Base-by-base conservation (phyloP, 2,329 filamentous ascomycete species). In the Elsinoe perseae region DNA sequence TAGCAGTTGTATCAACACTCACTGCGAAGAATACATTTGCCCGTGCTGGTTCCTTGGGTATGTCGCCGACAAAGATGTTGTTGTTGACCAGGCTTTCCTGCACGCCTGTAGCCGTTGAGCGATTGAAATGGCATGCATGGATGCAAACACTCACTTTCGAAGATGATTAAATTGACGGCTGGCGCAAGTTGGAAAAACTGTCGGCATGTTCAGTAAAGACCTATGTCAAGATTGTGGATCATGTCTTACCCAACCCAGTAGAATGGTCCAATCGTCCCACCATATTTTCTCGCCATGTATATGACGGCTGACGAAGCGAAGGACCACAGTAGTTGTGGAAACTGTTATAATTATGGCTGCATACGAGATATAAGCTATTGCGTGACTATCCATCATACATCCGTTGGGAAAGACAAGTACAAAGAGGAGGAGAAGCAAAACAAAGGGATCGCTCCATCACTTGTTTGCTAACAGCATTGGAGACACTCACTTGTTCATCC, bases 131-230 rank as follows among this genome's bases (percentile, higher is more conserved):
- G 25, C 40, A 43, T 30, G 10, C 10, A 1, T 10, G n/a, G 2
- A 3, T 4, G 43, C 4, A 30, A 30, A 6, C 48, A 48, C 30
- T n/a, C n/a, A 52, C 48, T 36, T 18, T 52, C 48, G 30, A 52
- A 52, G 28, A 52, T 36, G 16, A 52, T 23, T 4, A 52, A 28
- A 52, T 52, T 52, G 10, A 52, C 48, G 18, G 48, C 48, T 23
- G 48, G 48, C 9, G 28, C 48, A 52, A 52, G 48, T 34, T 52
- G 48, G 48, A 52, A 52, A 20, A 52, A 52, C 48, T 52, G 21
- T 6, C 7, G 12, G 6, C 7, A 21, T 16, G n/a, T 28, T 52
- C 2, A 52, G 23, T 32, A 30, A 3, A 21, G 9, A 3, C 5
- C 2, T 1, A 20, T n/a, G 9, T n/a, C 12, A 20, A 20, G 16